phyloP scores from a whole-genome alignment of 768 basidiomycete genomes.

The Amanita phalloides region DNA sequence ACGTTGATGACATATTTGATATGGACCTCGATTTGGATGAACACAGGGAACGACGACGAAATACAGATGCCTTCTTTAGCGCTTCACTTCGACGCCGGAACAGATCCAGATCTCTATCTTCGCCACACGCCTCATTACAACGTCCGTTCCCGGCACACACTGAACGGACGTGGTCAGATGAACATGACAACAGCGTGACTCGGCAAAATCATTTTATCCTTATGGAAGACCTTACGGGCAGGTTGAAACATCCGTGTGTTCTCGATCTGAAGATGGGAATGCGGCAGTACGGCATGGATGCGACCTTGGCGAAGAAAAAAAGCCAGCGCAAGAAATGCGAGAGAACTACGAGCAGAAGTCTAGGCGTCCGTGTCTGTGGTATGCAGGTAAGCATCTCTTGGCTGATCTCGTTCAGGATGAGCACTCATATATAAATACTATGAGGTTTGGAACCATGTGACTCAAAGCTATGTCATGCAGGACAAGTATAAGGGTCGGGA shows the following conservation, averaged over 20 bases:
- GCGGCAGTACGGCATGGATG: conserved; percentile 95
- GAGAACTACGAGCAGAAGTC: conserved; percentile 80
- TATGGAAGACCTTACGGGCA: conserved; percentile 97
- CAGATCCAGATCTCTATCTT: conserved; percentile 31
- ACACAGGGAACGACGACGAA: conserved; percentile 7
- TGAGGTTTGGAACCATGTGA: conserved; percentile 88
- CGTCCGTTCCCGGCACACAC: conserved; percentile 11
- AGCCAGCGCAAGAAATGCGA: conserved; percentile 99
- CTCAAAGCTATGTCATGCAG: conserved; percentile 80
- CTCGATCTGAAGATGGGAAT: conserved; percentile 99
- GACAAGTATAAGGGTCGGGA: conserved; percentile 97
- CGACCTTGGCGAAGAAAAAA: conserved; percentile 86
- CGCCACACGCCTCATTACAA: conserved; percentile 14
- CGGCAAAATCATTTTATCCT: conserved; percentile 97
- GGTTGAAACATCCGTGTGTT: conserved; percentile 86
- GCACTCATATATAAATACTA: conserved; percentile 4
- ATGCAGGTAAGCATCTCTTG: conserved; percentile 75
- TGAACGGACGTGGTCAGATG: conserved; percentile 23
- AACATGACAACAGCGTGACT: conserved; percentile 39
- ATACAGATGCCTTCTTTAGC: conserved; percentile 15
- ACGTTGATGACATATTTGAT: conserved; percentile 28
- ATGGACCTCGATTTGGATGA: conserved; percentile 26
- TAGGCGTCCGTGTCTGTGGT: conserved; percentile 92
- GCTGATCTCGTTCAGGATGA: conserved; percentile 5
- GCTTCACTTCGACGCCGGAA: conserved; percentile 30